These are phyloP conservation scores for Kitagawia praeruptora DNA, from an alignment of 129 eudicot species.

Conservation along the genomic window DNA sequence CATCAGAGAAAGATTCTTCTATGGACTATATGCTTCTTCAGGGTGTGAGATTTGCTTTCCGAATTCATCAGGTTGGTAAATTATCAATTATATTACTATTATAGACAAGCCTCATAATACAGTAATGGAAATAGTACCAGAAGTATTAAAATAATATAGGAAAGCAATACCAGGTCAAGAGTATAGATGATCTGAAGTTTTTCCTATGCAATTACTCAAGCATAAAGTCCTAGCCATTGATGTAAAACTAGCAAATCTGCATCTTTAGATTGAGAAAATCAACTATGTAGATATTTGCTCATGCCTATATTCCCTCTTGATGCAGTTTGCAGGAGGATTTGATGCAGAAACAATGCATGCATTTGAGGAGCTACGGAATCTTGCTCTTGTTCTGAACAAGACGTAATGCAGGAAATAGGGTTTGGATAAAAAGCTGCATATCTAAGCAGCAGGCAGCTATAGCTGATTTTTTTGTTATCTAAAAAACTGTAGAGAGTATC, in stretches of 20 bases:
- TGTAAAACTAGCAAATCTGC: background rate
- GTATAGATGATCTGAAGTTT: background rate
- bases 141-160: background rate
- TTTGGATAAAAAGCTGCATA: background rate
- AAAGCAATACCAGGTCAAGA: background rate
- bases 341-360: conserved; percentile 97
- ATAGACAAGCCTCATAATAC: background rate
- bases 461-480: background rate
- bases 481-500: background rate
- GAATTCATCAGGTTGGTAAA: conserved; percentile 77
- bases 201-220: background rate
- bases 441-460: background rate
- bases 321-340: conserved; percentile 98
- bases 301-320: background rate
- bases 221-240: background rate
- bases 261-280: background rate
- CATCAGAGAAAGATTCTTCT: conserved; percentile 68
- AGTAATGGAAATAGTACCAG: background rate
- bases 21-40: conserved; percentile 91
- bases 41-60: conserved; percentile 95
- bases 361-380: conserved; percentile 84
- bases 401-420: conserved; percentile 19
- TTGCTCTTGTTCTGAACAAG: conserved; percentile 68
- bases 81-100: background rate
- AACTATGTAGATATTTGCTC: background rate